phyloP scores from a whole-genome alignment of 78 protist species.

The slime mould (Dictyostelium discoideum) region dicty_2.7 NC_007090.3:1234001-1234500 shows the following conservation, averaged over 20 bases:
- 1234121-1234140: not conserved
- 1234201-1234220: not conserved
- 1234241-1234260: not conserved
- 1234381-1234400: conserved; percentile 29
- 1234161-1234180: not conserved
- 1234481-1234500: conserved; percentile 56
- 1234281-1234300: not conserved
- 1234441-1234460: conserved; percentile 25
- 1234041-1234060: not conserved
- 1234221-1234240: not conserved
- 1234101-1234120: not conserved
- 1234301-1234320: not conserved
- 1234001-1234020: conserved; percentile 60
- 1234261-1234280: conserved; percentile 43
- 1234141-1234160: not conserved
- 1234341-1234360: conserved; percentile 56
- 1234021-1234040: not conserved
- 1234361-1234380: conserved; percentile 14
- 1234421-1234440: conserved; percentile 68
- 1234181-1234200: conserved; percentile 19
- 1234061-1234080: conserved; percentile 2
- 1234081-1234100: not conserved
- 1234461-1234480: conserved; percentile 50
- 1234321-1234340: conserved; percentile 66
- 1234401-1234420: conserved; percentile 47